Conservation (phyloP, 2,329 filamentous ascomycete genomes). For the Fusarium continuum region DNA sequence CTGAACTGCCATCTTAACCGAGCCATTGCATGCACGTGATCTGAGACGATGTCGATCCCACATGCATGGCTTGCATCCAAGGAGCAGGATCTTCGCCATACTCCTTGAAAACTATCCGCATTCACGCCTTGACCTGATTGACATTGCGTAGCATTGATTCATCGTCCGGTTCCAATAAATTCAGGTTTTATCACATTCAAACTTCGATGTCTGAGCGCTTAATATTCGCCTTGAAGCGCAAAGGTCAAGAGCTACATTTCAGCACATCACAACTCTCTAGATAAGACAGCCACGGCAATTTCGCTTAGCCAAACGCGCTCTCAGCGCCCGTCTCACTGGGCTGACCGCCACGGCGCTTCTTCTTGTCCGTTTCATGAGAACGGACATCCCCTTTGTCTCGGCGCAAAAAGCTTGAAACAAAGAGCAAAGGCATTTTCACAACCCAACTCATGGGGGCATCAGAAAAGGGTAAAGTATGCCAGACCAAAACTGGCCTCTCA, state of each 20-base stretch:
- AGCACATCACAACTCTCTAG: neutral
- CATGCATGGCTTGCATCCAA: neutral
- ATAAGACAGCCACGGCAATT: slow-evolving; percentile 16
- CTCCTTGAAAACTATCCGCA: too few species aligned
- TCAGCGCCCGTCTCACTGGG: slow-evolving; percentile 5
- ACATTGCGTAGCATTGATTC: too few species aligned
- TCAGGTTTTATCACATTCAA: too few species aligned
- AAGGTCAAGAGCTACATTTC: neutral
- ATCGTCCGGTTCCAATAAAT: neutral
- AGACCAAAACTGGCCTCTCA: slow-evolving; percentile 54
- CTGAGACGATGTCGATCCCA: too few species aligned
- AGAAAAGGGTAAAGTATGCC: slow-evolving; percentile 26
- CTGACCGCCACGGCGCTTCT: neutral
- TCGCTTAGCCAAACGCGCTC: slow-evolving; percentile 23
- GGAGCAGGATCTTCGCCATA: too few species aligned
- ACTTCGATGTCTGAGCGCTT: neutral
- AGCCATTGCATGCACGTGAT: too few species aligned
- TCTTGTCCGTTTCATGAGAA: neutral
- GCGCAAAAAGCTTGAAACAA: neutral
- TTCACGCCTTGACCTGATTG: too few species aligned
- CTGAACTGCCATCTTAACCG: too few species aligned
- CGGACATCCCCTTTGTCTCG: slow-evolving; percentile 1
- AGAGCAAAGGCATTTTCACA: neutral
- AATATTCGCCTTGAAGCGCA: neutral
- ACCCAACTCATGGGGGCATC: neutral